phyloP scores from a whole-genome alignment of 106 monocot genomes.

The Cymbidium sinense region DNA sequence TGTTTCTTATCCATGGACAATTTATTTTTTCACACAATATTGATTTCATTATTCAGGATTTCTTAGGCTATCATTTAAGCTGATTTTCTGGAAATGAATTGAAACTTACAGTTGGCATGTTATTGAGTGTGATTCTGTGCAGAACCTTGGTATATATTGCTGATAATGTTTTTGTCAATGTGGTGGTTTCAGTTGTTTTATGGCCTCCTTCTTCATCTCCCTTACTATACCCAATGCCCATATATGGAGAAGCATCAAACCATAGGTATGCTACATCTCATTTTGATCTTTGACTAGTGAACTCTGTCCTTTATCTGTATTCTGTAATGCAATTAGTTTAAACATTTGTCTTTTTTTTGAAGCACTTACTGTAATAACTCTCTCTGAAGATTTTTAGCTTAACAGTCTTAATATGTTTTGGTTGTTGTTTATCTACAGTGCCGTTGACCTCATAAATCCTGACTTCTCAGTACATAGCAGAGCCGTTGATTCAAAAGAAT shows the following conservation, averaged over 20 bases:
- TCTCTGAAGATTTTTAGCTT: background rate
- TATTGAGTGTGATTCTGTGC: background rate
- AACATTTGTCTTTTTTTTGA: background rate
- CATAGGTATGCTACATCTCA: conserved; percentile 59
- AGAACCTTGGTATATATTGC: background rate
- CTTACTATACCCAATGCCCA: conserved; percentile 75
- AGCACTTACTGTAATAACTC: background rate
- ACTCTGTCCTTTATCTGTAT: background rate
- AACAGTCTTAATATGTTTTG: background rate
- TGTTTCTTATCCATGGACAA: background rate
- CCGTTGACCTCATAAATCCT: conserved; percentile 57
- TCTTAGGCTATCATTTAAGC: background rate
- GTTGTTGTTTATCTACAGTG: conserved; percentile 35
- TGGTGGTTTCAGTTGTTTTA: conserved; percentile 49
- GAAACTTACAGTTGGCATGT: background rate
- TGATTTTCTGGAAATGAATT: background rate
- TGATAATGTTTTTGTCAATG: background rate
- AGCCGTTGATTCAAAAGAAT: conserved; percentile 43
- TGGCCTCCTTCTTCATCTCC: conserved; percentile 83
- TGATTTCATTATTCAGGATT: background rate
- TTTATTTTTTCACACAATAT: background rate
- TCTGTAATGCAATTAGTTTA: background rate
- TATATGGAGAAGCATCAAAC: conserved; percentile 94
- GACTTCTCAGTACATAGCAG: conserved; percentile 55
- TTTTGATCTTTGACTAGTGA: background rate